Base-by-base conservation (phyloP, 257 asterid genomes). In the Voacanga thouarsii region DNA sequence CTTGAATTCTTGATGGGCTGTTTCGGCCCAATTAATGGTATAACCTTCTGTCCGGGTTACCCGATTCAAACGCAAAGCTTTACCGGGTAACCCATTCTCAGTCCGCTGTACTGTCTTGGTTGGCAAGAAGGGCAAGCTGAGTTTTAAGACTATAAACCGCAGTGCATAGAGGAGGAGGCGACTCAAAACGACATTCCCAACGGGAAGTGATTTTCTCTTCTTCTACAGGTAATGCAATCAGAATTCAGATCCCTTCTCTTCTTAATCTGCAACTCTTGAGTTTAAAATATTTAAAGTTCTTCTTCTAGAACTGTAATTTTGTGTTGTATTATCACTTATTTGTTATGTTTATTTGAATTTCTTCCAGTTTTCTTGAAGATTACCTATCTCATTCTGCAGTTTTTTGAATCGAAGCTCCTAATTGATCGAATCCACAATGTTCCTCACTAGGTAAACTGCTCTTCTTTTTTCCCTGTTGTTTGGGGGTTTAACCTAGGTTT, bases 371-470 rank as follows among this genome's bases (percentile, higher is more conserved):
- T 12, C 12, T 43, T 55, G 77, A 57, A 73, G 50, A 21, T 73
- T 55, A 16, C 55, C n/a, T 30, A 12, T 70, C n/a, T 33, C 30
- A 11, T 6, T 44, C 23, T 15, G 89, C 86, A 65, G 80, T 53
- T 60, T 76, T 79, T 78, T 9, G n/a, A 47, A 23, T 30, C 15
- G 71, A 81, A 80, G 57, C 65, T 68, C 47, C 1, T 71, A 72
- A 19, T 69, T 72, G 68, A 61, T 78, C 74, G 39, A 75, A 80
- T 82, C 81, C 82, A 87, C 80, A 70, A 91, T 91, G 97, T 91
- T 91, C 67, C 97, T 90, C 77, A 93, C 97, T 28, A 91, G 97
- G 97, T 93, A 77, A 80, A 30, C 19, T 44, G 23, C 11, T 5
- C 19, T 11, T 8, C 43, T 79, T 75, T 28, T n/a, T n/a, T 44